Base-by-base conservation (phyloP, 495 filamentous ascomycete species). In the Penicillium angulare region DNA sequence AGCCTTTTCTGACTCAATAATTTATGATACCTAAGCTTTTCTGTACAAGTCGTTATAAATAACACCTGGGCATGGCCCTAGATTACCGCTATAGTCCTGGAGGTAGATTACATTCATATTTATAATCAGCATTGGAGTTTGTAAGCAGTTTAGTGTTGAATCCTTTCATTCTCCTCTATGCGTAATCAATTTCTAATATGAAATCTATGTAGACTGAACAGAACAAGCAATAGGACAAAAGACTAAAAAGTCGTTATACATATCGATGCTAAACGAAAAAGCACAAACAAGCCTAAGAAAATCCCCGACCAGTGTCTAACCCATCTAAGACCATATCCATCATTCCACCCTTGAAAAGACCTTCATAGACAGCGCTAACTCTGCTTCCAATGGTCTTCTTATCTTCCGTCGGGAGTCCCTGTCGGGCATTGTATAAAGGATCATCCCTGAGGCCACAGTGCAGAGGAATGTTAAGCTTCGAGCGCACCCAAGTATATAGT, bases 401-500 rank as follows among this genome's bases (percentile, higher is more conserved):
- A 36, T 35, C 47, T 5, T 42, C 36, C 3, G 40, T 43, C 7
- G 50, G 17, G 5, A 53, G 39, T 13, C 50, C 55, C 2, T 53
- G 32, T 40, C 53, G 31, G 24, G 34, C 36, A n/a, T 52, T 59
- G 23, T 55, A 59, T 17, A 59, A 49, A 17, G 56, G 56, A 46
- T 55, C 52, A 26, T 59, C 56, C 10, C 39, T 34, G n/a, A 59
- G 29, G 21, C 55, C 55, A 13, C 46, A 31, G 36, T 58, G 46
- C 22, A 47, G 15, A 20, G 50, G 50, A 1, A 58, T 49, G 13
- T 54, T 42, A 8, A 58, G 50, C 16, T 43, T 50, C 9, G 45
- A 49, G 23, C 55, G 55, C 13, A 58, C 45, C 50, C 46, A 58
- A 10, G 27, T 50, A 17, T 58, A 58, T 1, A 58, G 42, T 12